A percentile compares a stretch with the other conserved stretches of the same genome.
Evolutionary conservation across 139 green algal species (phyloP).

Genomic region (Marvania coccoides): DNA sequence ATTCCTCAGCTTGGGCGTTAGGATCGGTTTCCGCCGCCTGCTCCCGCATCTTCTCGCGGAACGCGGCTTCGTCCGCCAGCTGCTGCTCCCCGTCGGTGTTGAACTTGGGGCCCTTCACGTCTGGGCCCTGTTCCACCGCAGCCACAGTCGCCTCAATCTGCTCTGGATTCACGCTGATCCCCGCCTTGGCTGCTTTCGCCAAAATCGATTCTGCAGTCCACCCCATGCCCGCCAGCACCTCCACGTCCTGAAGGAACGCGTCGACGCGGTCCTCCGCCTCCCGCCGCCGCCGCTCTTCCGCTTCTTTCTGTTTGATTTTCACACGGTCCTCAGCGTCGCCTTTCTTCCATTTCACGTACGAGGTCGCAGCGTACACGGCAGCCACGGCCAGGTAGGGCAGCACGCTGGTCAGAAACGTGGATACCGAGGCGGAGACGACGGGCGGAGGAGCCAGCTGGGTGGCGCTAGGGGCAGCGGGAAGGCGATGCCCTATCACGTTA

Average conservation of each 20-base stretch:
- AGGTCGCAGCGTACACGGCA: slow-evolving; percentile 37
- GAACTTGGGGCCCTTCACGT: neutral
- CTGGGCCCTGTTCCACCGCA: neutral
- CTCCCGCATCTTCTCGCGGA: slow-evolving; percentile 13
- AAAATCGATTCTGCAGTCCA: neutral
- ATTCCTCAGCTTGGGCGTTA: slow-evolving; percentile 35
- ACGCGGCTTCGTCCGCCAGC: slow-evolving; percentile 4
- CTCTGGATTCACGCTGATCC: neutral
- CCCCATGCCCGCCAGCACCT: slow-evolving; percentile 4
- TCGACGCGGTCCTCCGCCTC: slow-evolving; percentile 15
- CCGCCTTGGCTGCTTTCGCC: neutral
- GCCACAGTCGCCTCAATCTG: neutral
- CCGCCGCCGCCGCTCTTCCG: slow-evolving; percentile 13
- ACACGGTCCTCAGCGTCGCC: slow-evolving; percentile 47
- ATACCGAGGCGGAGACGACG: neutral
- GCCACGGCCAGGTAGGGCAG: slow-evolving; percentile 32
- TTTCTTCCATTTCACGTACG: slow-evolving; percentile 28
- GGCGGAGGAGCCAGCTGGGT: slow-evolving; percentile 14
- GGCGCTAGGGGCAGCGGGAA: slow-evolving; percentile 5
- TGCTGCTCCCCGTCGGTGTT: slow-evolving; percentile 9
- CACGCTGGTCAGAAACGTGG: slow-evolving; percentile 8
- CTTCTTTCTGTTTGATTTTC: slow-evolving; percentile 40
- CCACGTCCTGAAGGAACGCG: slow-evolving; percentile 3
- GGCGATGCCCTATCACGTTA: slow-evolving; percentile 25
- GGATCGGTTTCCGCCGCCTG: slow-evolving; percentile 18